Base-by-base conservation (phyloP, 1,139 yeast genomes). In the Casaregolazyma lundiana region DNA sequence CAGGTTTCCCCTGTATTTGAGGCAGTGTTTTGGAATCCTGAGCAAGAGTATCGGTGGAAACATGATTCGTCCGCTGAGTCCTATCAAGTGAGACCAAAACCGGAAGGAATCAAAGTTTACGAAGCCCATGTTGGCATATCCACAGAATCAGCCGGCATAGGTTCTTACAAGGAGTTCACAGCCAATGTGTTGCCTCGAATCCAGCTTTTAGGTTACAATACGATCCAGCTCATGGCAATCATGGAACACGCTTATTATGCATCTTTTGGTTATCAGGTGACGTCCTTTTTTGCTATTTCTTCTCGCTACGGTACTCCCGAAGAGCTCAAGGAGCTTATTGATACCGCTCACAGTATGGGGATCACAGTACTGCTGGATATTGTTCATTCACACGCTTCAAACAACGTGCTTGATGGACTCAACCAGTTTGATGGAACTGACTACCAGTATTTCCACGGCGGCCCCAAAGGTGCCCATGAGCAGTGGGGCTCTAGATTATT, bases 181-280 rank as follows among this genome's bases (percentile, higher is more conserved):
- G 55, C 70, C 41, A 81, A 86, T 53, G 74, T 89, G 15, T 73
- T 92, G 52, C 98, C 98, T n/a, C 74, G 84, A 39, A 86, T 92
- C 57, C 80, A 80, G 58, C 77, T 81, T 53, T 73, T 90, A 53
- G 97, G 97, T 19, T 92, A 92, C 66, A 88, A 92, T 63, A 82
- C 96, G 6, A 84, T 92, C 57, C 98, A 92, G 67, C 74, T 92
- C 61, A 92, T 92, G 98, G 97, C 98, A 0, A 77, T 92, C 44
- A 92, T 92, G 98, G 98, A 92, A 66, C 98, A 92, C 64, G 97
- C 98, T 1, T 92, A 92, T 66, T 92, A 92, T 63, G 98, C 97
- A 1, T 87, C 96, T 0, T 92, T 92, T 65, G 98, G 98, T 5
- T 92, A 92, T 65, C 98, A 92, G 65, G 82, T 92, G 26, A 90